Evolutionary conservation across 2,329 filamentous ascomycete species (phyloP).

Genomic region (Hymenoscyphus scutula): DNA sequence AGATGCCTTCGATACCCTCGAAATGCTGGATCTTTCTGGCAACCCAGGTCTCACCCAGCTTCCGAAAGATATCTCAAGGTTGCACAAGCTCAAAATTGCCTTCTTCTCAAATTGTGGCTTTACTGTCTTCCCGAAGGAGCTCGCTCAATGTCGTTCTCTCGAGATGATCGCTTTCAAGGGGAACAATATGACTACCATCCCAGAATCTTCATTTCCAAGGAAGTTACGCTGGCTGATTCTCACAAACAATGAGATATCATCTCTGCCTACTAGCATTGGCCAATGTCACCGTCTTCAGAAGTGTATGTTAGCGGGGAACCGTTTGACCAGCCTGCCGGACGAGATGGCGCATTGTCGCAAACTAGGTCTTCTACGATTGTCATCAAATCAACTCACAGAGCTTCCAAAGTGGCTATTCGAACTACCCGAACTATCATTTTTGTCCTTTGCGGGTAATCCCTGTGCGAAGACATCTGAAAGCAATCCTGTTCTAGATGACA

Average conservation of each 20-base stretch:
- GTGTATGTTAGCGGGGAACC: constrained; percentile 50
- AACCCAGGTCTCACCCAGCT: constrained; percentile 42
- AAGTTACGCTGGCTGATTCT: constrained; percentile 48
- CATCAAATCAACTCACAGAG: constrained; percentile 41
- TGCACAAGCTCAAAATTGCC: constrained; percentile 45
- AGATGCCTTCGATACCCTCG: constrained; percentile 41
- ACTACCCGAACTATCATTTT: constrained; percentile 46
- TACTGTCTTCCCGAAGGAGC: constrained; percentile 41
- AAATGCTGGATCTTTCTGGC: constrained; percentile 48
- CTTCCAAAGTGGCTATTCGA: constrained; percentile 46
- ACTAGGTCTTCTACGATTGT: constrained; percentile 45
- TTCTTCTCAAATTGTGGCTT: constrained; percentile 49
- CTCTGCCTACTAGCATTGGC: constrained; percentile 44
- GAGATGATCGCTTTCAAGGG: constrained; percentile 50
- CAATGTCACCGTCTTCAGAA: constrained; percentile 45
- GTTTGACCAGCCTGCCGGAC: constrained; percentile 40
- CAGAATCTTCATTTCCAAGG: constrained; percentile 43
- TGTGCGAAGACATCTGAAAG: constrained; percentile 36
- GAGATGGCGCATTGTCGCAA: constrained; percentile 45
- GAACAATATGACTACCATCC: constrained; percentile 45
- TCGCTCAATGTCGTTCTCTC: constrained; percentile 44
- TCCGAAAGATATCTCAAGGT: constrained; percentile 39
- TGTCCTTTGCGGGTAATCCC: constrained; percentile 49
- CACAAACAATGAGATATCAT: constrained; percentile 44
- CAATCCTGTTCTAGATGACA: constrained; percentile 37